Conservation (phyloP, 345 rosid species). For the Pistacia vera region DNA sequence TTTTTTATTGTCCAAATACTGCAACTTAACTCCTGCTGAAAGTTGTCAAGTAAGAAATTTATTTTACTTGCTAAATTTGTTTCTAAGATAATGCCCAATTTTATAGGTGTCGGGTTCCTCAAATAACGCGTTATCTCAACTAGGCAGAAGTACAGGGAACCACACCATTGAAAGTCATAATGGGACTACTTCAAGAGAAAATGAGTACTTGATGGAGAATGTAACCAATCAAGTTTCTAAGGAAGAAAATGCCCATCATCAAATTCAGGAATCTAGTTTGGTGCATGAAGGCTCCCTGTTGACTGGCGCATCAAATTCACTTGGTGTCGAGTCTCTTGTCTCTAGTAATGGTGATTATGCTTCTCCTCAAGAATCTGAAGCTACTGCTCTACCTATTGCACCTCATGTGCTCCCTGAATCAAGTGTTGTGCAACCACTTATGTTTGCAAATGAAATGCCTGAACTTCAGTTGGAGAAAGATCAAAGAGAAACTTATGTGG, state of each 20-base stretch:
- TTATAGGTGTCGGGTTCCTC: conserved; percentile 45
- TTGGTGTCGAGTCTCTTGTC: conserved; percentile 29
- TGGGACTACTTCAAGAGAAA: conserved; percentile 19
- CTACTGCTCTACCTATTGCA: conserved; percentile 25
- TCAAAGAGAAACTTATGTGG: conserved; percentile 24
- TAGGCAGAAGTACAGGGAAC: conserved; percentile 26
- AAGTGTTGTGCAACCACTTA: conserved; percentile 41
- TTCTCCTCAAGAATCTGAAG: conserved; percentile 34
- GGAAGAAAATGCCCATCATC: conserved; percentile 29
- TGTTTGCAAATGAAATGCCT: conserved; percentile 26
- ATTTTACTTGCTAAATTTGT: background rate
- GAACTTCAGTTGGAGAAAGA: conserved; percentile 32
- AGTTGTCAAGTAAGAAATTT: background rate
- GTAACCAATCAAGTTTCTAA: conserved; percentile 13
- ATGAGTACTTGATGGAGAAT: conserved; percentile 24
- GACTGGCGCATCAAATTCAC: conserved; percentile 22
- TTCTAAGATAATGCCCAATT: conserved; percentile 6
- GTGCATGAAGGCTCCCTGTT: conserved; percentile 22
- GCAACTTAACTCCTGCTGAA: too few relatives aligned
- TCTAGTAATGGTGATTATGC: conserved; percentile 15
- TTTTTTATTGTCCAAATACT: too few relatives aligned
- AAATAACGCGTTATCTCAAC: conserved; percentile 23
- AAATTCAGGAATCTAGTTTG: conserved; percentile 31
- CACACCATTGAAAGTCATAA: conserved; percentile 23
- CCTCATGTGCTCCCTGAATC: conserved; percentile 29